Conservation (phyloP, 768 basidiomycete genomes). For the Lactarius hengduanensis region DNA sequence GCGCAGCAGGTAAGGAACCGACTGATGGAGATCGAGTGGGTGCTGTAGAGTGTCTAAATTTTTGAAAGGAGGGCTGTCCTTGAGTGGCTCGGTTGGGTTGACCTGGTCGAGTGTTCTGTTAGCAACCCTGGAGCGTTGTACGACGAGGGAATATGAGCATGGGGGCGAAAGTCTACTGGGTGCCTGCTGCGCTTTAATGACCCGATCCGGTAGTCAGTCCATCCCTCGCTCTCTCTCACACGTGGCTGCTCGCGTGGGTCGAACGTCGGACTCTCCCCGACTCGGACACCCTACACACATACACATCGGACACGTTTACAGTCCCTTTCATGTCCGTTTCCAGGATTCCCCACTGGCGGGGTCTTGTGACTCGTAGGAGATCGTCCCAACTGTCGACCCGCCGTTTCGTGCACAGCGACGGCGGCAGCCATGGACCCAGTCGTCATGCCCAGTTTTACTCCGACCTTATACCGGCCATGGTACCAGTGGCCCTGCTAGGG, state of each 20-base stretch:
- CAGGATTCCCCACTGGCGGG: constrained; percentile 1
- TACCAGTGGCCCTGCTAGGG: constrained; percentile 74
- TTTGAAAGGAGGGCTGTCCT: background rate
- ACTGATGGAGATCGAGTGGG: background rate
- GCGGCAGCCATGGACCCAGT: constrained; percentile 35
- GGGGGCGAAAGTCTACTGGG: background rate
- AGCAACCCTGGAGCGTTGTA: background rate
- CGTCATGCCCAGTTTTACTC: constrained; percentile 68
- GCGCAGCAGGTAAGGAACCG: constrained; percentile 3
- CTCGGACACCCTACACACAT: background rate
- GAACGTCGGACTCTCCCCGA: background rate
- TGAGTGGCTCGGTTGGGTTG: background rate
- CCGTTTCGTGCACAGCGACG: constrained; percentile 30
- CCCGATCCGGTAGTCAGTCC: background rate
- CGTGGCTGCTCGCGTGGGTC: background rate
- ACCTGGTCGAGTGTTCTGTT: background rate
- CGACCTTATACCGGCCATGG: constrained; percentile 69
- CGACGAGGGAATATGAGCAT: background rate
- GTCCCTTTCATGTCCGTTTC: background rate
- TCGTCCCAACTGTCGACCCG: background rate
- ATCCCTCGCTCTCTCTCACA: background rate
- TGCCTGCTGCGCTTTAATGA: background rate
- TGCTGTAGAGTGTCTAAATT: background rate
- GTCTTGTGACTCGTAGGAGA: constrained; percentile 5
- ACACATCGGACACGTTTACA: background rate